Evolutionary conservation across 1,284 basidiomycete species (phyloP).

Genomic region (Cerioporus squamosus): DNA sequence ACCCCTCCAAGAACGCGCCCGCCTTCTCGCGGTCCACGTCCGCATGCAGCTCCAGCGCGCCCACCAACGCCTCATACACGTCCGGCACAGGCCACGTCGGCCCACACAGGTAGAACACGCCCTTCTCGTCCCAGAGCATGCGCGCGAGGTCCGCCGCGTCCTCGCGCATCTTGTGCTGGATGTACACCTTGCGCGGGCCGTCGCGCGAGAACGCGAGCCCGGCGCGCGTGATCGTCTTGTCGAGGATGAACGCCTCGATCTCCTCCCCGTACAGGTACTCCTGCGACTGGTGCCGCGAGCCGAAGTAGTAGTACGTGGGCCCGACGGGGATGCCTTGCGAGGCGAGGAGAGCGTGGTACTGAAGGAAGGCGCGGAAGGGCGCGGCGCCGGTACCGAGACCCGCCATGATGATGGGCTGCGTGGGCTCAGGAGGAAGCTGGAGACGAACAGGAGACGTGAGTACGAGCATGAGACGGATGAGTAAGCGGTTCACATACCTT

Average conservation of each 20-base stretch:
- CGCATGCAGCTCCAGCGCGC: slow-evolving; percentile 75
- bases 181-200: slow-evolving; percentile 91
- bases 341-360: slow-evolving; percentile 88
- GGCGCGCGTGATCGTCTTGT: slow-evolving; percentile 85
- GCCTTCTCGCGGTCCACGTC: slow-evolving; percentile 73
- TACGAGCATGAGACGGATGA: neutral
- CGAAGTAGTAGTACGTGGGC: slow-evolving; percentile 97
- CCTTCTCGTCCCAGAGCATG: slow-evolving; percentile 73
- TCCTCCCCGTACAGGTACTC: slow-evolving; percentile 98
- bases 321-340: slow-evolving; percentile 83
- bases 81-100: slow-evolving; percentile 99
- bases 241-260: slow-evolving; percentile 82
- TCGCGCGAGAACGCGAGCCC: slow-evolving; percentile 98
- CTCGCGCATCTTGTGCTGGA: slow-evolving; percentile 97
- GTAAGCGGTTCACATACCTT: slow-evolving; percentile 61
- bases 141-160: slow-evolving; percentile 80
- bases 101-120: slow-evolving; percentile 96
- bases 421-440: slow-evolving; percentile 82
- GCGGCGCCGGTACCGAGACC: slow-evolving; percentile 98
- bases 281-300: slow-evolving; percentile 91
- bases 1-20: slow-evolving; percentile 83
- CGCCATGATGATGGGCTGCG: slow-evolving; percentile 97
- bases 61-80: slow-evolving; percentile 91
- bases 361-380: slow-evolving; percentile 98
- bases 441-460: neutral